Conservation (phyloP, 345 rosid genomes). For the Zanthoxylum bungeanum region DNA sequence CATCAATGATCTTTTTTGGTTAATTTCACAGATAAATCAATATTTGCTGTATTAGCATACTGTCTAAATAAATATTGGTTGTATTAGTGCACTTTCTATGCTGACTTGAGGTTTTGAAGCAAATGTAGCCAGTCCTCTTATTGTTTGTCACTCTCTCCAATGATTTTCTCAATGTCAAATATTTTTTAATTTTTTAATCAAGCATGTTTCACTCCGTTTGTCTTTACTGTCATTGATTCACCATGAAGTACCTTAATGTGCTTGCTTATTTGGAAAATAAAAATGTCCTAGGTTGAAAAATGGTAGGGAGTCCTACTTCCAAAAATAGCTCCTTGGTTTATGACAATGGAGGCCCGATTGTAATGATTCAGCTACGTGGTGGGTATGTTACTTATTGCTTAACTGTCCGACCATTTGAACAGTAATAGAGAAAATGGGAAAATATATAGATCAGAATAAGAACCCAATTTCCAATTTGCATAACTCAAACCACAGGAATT, state of each 20-base stretch:
- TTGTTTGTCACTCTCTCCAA: neutral
- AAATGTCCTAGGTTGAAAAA: constrained; percentile 58
- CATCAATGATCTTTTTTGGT: neutral
- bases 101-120: neutral
- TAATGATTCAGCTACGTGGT: constrained; percentile 80
- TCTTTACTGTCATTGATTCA: neutral
- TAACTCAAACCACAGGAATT: neutral
- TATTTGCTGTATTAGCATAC: too few relatives aligned
- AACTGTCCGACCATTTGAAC: neutral
- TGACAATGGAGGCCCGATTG: constrained; percentile 79
- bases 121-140: neutral
- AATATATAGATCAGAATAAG: neutral
- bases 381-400: neutral
- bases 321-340: constrained; percentile 68
- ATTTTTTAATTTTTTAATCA: neutral
- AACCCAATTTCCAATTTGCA: neutral
- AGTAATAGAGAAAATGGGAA: neutral
- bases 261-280: neutral
- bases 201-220: neutral
- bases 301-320: constrained; percentile 88
- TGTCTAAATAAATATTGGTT: too few relatives aligned
- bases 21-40: neutral
- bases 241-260: neutral
- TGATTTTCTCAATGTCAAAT: neutral
- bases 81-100: neutral